Conservation (phyloP, 164 flowering plant species). For the Chloranthus sessilifolius region DNA sequence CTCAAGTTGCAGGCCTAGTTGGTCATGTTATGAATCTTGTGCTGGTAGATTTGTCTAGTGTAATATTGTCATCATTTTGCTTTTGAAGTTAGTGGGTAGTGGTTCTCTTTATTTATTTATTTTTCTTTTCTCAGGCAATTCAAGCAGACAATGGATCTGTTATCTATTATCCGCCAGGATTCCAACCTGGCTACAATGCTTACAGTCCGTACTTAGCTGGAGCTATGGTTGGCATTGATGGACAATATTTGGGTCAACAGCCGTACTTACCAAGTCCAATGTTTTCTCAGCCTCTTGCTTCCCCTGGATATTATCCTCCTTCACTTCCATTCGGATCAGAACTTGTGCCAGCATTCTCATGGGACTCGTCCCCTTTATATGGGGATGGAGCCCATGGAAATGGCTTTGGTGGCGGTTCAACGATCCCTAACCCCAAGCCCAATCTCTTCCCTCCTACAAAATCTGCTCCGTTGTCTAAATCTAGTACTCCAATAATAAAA, state of each 20-base stretch:
- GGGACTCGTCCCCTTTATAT: constrained; percentile 37
- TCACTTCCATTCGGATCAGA: constrained; percentile 38
- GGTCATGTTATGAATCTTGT: too few species aligned
- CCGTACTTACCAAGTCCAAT: constrained; percentile 28
- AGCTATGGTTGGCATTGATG: constrained; percentile 36
- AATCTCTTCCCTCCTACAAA: constrained; percentile 22
- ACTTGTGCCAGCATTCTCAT: constrained; percentile 25
- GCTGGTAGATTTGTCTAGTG: too few species aligned
- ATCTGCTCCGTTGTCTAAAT: constrained; percentile 15
- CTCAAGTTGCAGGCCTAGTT: too few species aligned
- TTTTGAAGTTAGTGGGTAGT: too few species aligned
- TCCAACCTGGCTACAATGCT: constrained; percentile 35
- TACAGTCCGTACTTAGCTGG: constrained; percentile 32
- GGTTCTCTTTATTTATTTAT: not conserved
- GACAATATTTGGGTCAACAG: constrained; percentile 38
- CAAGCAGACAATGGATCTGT: constrained; percentile 50
- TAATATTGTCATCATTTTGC: too few species aligned
- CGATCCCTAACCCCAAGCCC: constrained; percentile 21
- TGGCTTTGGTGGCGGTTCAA: constrained; percentile 23
- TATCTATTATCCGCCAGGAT: constrained; percentile 37
- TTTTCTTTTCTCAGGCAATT: constrained; percentile 26
- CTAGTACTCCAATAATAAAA: constrained; percentile 15
- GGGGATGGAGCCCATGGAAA: constrained; percentile 29
- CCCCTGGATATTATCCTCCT: constrained; percentile 32
- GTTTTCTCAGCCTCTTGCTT: constrained; percentile 26